Conservation (phyloP, 2,329 filamentous ascomycete genomes). For the Pseudogymnoascus destructans region DNA sequence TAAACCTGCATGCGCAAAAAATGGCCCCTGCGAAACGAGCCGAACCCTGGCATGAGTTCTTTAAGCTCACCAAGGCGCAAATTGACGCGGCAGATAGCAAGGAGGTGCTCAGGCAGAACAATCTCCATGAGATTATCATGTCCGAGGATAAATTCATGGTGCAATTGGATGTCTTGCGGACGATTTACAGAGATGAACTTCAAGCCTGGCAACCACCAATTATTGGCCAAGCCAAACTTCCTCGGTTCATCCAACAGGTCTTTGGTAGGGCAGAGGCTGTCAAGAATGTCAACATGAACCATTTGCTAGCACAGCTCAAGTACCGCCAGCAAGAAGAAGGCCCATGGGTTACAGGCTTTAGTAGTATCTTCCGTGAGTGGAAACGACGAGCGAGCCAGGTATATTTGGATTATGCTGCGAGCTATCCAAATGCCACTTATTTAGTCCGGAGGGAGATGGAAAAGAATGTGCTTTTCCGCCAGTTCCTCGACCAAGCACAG, state of each 20-base stretch:
- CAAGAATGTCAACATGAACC: constrained; percentile 82
- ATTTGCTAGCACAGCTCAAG: constrained; percentile 83
- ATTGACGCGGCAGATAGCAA: constrained; percentile 63
- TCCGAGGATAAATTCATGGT: constrained; percentile 86
- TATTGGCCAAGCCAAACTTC: constrained; percentile 62
- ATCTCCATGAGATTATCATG: constrained; percentile 87
- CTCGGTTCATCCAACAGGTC: constrained; percentile 69
- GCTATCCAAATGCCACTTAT: constrained; percentile 73
- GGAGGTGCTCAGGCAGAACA: constrained; percentile 86
- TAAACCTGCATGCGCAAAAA: constrained; percentile 66
- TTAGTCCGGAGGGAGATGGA: constrained; percentile 73
- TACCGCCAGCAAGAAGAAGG: constrained; percentile 96
- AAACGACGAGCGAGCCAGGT: constrained; percentile 81
- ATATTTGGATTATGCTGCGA: constrained; percentile 84
- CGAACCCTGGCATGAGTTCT: constrained; percentile 83
- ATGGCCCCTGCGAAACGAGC: constrained; percentile 52
- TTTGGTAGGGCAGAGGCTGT: constrained; percentile 87
- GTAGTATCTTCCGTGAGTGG: constrained; percentile 96
- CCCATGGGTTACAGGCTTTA: constrained; percentile 86
- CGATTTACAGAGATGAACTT: constrained; percentile 76
- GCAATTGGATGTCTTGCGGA: constrained; percentile 72
- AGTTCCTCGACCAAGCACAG: constrained; percentile 70
- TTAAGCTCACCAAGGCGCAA: constrained; percentile 67
- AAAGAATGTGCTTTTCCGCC: constrained; percentile 71
- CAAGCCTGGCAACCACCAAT: constrained; percentile 61